phyloP scores from a whole-genome alignment of 768 basidiomycete species.

The Lyophyllum decastes region DNA sequence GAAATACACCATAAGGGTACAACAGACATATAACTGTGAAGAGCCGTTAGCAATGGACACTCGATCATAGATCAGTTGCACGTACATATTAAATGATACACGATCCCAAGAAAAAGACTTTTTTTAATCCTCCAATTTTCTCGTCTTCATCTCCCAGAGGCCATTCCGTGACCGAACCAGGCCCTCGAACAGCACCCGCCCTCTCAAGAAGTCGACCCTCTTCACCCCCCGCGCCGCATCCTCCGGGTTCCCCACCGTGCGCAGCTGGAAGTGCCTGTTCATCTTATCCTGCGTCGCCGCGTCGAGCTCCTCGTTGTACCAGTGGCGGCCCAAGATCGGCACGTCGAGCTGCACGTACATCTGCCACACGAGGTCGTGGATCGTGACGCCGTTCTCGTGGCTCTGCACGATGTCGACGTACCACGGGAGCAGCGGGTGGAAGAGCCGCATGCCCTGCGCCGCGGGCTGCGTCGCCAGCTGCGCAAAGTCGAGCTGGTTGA shows the following conservation, averaged over 20 bases:
- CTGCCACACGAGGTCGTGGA: constrained; percentile 54
- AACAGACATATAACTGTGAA: not conserved
- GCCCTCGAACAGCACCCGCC: constrained; percentile 53
- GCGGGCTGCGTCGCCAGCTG: constrained; percentile 57
- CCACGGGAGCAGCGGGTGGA: constrained; percentile 63
- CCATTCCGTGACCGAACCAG: constrained; percentile 55
- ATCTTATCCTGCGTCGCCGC: constrained; percentile 45
- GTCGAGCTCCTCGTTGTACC: constrained; percentile 57
- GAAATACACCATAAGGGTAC: constrained; percentile 28
- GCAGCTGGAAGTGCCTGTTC: constrained; percentile 41
- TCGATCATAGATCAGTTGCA: no score
- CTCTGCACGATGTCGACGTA: constrained; percentile 56
- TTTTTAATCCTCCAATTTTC: constrained; percentile 10
- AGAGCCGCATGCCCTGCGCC: constrained; percentile 51
- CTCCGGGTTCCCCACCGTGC: constrained; percentile 40
- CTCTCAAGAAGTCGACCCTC: constrained; percentile 63
- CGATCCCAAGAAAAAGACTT: not conserved
- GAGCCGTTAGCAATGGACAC: no score
- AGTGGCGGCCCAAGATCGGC: constrained; percentile 53
- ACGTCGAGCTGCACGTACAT: constrained; percentile 43
- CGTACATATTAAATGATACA: not conserved
- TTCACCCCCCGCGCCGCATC: constrained; percentile 44
- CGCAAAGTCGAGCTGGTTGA: constrained; percentile 50
- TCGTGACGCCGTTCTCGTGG: constrained; percentile 55
- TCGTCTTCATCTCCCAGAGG: constrained; percentile 67